A percentile compares a stretch with the other conserved stretches of the same genome.
Evolutionary conservation across 371 early-diverging fungal genomes (phyloP).

Genomic region (Rhizopus arrhizus): DNA sequence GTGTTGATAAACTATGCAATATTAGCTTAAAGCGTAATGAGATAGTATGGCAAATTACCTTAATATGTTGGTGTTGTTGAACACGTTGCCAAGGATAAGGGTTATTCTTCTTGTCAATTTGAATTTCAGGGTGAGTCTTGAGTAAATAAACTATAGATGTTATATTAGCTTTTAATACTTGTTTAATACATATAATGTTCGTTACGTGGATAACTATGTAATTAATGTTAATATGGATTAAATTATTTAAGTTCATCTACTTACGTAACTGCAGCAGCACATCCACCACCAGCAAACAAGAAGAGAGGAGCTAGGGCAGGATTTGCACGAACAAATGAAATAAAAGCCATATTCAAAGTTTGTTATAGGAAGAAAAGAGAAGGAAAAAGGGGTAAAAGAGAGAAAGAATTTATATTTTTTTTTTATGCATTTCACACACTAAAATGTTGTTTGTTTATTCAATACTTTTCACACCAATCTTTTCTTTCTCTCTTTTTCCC

Average conservation of each 20-base stretch:
- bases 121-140: conserved; percentile 51
- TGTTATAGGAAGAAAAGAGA: conserved; percentile 7
- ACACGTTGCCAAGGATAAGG: conserved; percentile 51
- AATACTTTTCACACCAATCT: background rate
- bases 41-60: conserved; percentile 23
- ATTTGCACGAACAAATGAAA: conserved; percentile 38
- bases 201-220: conserved; percentile 27
- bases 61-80: conserved; percentile 50
- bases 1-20: conserved; percentile 28
- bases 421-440: background rate
- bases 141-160: conserved; percentile 37
- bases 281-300: conserved; percentile 48
- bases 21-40: too few species aligned
- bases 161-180: background rate
- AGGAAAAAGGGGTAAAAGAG: conserved; percentile 12
- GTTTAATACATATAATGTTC: conserved; percentile 4
- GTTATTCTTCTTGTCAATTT: conserved; percentile 50
- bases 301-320: conserved; percentile 50
- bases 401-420: background rate
- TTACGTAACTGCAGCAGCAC: conserved; percentile 50
- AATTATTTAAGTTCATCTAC: background rate
- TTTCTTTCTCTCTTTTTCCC: background rate
- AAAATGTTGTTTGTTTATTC: background rate
- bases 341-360: conserved; percentile 16
- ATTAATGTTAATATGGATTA: background rate